Base-by-base conservation (phyloP, 768 basidiomycete species). In the Solioccasus polychromus region DNA sequence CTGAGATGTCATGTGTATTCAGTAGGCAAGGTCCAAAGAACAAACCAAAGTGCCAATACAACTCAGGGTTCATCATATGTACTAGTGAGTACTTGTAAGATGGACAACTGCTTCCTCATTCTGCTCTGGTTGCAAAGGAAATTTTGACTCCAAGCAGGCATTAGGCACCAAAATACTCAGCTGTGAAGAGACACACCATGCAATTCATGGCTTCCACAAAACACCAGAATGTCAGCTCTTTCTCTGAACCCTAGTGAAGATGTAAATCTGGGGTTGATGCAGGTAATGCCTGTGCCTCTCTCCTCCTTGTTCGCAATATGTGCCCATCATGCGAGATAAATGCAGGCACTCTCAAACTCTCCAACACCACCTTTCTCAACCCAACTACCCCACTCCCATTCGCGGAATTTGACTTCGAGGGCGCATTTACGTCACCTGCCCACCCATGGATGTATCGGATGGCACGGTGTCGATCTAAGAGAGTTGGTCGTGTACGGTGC, bases 251-350 rank as follows among this genome's bases (percentile, higher is more conserved):
- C 93, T 24, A 92, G 65, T 2, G 86, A 83, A 1, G 86, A 86
- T 4, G 72, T 75, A 72, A 62, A 49, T 72, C 72, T 11, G 71
- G 57, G 4, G 75, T 68, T 6, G 77, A 71, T 3, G 81, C 68
- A 4, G 81, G 80, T 11, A 88, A 56, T 0, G 77, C 72, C 60
- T 86, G 85, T 0, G 87, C 81, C 64, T 99, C 96, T 35, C 79
- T 77, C 53, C 83, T 70, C 34, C 96, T 76, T 5, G 92, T 83
- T 14, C 1, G 98, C 96, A 47, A 92, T 88, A 39, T 94, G 77
- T 3, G 96, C 96, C 96, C 96, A 99, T 25, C 91, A 76, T 9
- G 96, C 96, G 8, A 99, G 79, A 64, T 98, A 98, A 7, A 98
- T 89, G 5, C 94, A 76, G 1, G 96, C 96, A 48, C 89, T 89